phyloP scores from a whole-genome alignment of 2,329 filamentous ascomycete species.

The Xylaria sp. region DNA sequence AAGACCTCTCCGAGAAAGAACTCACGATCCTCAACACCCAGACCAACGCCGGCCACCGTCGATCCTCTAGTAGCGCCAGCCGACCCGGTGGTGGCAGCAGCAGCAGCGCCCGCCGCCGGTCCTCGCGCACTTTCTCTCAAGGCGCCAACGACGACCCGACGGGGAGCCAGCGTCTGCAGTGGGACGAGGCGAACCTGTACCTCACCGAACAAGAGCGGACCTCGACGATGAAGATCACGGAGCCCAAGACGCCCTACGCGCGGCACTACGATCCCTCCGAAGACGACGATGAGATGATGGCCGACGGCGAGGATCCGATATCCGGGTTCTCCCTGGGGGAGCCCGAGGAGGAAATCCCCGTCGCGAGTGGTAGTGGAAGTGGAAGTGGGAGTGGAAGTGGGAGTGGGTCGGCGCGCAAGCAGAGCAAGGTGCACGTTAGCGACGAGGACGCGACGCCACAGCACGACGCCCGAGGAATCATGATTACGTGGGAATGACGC shows the following conservation, averaged over 20 bases:
- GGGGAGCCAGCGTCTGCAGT: slow-evolving; percentile 81
- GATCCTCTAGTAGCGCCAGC: slow-evolving; percentile 76
- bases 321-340: slow-evolving; percentile 91
- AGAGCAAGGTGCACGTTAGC: slow-evolving; percentile 80
- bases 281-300: slow-evolving; percentile 77
- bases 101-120: slow-evolving; percentile 81
- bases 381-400: too few species aligned
- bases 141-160: slow-evolving; percentile 56
- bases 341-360: slow-evolving; percentile 75
- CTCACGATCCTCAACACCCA: slow-evolving; percentile 93
- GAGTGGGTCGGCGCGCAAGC: slow-evolving; percentile 48
- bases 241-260: slow-evolving; percentile 97
- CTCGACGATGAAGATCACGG: slow-evolving; percentile 97
- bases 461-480: slow-evolving; percentile 68
- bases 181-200: slow-evolving; percentile 98
- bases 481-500: slow-evolving; percentile 57
- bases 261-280: slow-evolving; percentile 89
- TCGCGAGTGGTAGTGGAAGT: too few species aligned
- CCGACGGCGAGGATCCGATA: slow-evolving; percentile 64
- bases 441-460: slow-evolving; percentile 57
- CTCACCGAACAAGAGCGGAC: slow-evolving; percentile 95
- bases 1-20: slow-evolving; percentile 76
- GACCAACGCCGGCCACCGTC: slow-evolving; percentile 87
- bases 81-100: slow-evolving; percentile 66
- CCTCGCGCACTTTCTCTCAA: slow-evolving; percentile 55